Percentiles rank a stretch among this genome's conserved stretches.
phyloP scores from a whole-genome alignment of 140 eudicot genomes.

The Cichorium intybus region DNA sequence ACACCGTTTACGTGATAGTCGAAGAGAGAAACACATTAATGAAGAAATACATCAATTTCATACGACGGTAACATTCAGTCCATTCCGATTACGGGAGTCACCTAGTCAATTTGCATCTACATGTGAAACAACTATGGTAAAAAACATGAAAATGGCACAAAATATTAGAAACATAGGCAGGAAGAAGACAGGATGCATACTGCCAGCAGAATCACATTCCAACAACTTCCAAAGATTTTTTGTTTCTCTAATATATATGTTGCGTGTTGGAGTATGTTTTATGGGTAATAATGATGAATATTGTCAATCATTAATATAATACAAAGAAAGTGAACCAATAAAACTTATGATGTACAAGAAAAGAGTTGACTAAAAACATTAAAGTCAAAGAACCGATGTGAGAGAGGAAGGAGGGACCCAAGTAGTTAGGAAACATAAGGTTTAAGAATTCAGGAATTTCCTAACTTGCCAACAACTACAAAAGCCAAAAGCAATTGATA shows the following conservation, averaged over 20 bases:
- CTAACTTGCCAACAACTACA: conserved; percentile 28
- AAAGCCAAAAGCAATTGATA: conserved; percentile 22
- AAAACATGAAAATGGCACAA: not conserved
- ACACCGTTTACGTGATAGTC: not conserved
- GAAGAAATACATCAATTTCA: not conserved
- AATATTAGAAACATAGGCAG: not conserved
- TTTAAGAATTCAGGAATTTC: conserved; percentile 32
- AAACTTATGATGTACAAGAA: not conserved
- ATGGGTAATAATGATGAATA: not conserved
- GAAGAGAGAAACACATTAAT: not conserved
- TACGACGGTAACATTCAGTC: not conserved
- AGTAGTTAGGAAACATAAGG: conserved; percentile 53
- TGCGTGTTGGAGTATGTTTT: conserved; percentile 25
- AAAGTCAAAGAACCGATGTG: conserved; percentile 38
- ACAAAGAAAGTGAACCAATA: not conserved
- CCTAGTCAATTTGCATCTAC: not conserved
- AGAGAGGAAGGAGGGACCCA: conserved; percentile 23
- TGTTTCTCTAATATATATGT: conserved; percentile 20
- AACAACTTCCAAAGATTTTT: conserved; percentile 15
- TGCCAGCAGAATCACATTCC: conserved; percentile 21
- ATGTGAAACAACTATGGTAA: not conserved
- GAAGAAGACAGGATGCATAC: conserved; percentile 19
- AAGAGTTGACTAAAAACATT: conserved; percentile 37
- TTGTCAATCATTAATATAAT: conserved; percentile 12
- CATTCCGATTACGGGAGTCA: not conserved